These are phyloP conservation scores for Xerophyta viscosa DNA, from an alignment of 106 monocot genomes.

Conservation along the genomic window DNA sequence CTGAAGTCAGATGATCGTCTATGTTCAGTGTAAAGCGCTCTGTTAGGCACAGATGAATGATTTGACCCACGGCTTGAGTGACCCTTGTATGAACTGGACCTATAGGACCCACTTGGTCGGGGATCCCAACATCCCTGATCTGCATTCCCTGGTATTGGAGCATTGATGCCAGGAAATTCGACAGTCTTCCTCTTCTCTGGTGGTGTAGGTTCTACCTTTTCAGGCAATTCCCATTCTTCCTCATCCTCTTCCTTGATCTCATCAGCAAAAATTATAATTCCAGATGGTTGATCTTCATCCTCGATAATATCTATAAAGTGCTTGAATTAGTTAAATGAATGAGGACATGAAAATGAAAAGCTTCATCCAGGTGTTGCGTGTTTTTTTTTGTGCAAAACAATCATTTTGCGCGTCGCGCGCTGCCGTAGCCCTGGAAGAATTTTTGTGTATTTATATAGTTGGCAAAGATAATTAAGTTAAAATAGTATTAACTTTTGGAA, in stretches of 20 bases:
- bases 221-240: constrained; percentile 89
- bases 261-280: constrained; percentile 71
- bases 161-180: constrained; percentile 82
- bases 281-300: constrained; percentile 67
- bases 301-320: constrained; percentile 34
- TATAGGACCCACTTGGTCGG: constrained; percentile 1
- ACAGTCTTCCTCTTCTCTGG: constrained; percentile 56
- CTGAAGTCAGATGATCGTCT: constrained; percentile 19
- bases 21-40: constrained; percentile 15
- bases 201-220: constrained; percentile 25
- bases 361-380: neutral
- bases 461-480: no score
- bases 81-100: constrained; percentile 16
- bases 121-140: constrained; percentile 52
- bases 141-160: constrained; percentile 73
- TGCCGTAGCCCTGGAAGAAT: no score
- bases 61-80: neutral
- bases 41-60: constrained; percentile 6
- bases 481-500: no score
- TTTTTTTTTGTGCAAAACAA: neutral
- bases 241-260: constrained; percentile 43
- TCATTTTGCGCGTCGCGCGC: no score
- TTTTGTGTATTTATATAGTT: no score
- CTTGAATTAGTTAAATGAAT: neutral
- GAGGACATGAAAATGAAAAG: neutral